Evolutionary conservation across 345 rosid genomes (phyloP).

Genomic region (Eucalyptus curtisii): DNA sequence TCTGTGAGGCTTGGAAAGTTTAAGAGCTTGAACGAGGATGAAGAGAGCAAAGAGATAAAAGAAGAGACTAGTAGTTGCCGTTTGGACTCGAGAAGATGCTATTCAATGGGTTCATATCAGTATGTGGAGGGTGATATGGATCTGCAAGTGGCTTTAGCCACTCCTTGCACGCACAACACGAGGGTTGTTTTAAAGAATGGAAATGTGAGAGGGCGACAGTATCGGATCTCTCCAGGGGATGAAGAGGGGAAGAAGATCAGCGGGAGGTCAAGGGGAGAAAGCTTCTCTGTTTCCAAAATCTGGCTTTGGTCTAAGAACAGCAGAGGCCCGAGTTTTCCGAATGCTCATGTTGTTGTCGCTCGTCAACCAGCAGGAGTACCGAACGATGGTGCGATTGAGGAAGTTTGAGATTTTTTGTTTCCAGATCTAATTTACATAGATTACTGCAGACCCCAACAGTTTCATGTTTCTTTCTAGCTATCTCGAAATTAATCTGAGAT

Average conservation of each 20-base stretch:
- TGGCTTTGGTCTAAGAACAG: slow-evolving; percentile 55
- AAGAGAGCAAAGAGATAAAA: slow-evolving; percentile 6
- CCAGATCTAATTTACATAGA: neutral
- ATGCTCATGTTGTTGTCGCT: neutral
- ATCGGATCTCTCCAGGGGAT: neutral
- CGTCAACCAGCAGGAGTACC: neutral
- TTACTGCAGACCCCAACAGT: neutral
- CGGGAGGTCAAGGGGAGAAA: slow-evolving; percentile 25
- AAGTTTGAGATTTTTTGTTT: neutral
- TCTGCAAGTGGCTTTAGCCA: slow-evolving; percentile 31
- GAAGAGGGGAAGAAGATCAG: slow-evolving; percentile 32
- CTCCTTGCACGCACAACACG: neutral
- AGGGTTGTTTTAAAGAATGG: neutral
- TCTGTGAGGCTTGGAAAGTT: slow-evolving; percentile 59
- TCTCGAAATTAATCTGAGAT: neutral
- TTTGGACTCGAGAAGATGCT: slow-evolving; percentile 55
- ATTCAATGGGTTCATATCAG: slow-evolving; percentile 59
- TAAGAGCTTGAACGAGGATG: slow-evolving; percentile 22
- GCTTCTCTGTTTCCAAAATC: slow-evolving; percentile 49
- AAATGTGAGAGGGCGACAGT: neutral
- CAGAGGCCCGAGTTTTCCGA: slow-evolving; percentile 4
- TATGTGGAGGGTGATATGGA: slow-evolving; percentile 36
- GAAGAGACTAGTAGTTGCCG: slow-evolving; percentile 25
- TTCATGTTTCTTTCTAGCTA: neutral
- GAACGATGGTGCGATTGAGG: neutral